phyloP scores from a whole-genome alignment of 164 flowering plant genomes.

The Magnolia officinalis region DNA sequence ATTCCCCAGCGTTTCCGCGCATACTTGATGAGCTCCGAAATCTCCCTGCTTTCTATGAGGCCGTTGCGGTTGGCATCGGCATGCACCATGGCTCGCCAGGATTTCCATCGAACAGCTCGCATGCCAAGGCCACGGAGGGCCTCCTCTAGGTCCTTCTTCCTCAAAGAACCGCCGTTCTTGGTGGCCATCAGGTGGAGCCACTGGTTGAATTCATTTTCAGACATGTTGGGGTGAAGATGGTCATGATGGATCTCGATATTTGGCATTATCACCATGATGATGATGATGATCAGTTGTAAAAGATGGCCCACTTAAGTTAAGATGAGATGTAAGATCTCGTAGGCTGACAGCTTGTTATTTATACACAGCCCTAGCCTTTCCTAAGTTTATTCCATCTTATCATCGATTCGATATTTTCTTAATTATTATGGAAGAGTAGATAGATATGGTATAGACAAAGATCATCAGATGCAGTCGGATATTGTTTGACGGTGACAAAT shows the following conservation, averaged over 20 bases:
- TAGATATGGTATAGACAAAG: too few species aligned
- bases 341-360: not conserved
- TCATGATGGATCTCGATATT: too few species aligned
- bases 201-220: not conserved
- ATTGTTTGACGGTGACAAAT: too few species aligned
- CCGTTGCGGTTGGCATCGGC: not conserved
- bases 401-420: not conserved
- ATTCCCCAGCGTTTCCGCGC: not conserved
- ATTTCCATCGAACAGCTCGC: not conserved
- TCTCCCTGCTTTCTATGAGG: not conserved
- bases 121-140: not conserved
- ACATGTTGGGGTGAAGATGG: not conserved
- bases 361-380: not conserved
- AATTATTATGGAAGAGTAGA: too few species aligned
- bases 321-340: not conserved
- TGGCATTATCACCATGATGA: not conserved
- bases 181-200: not conserved
- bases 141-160: not conserved
- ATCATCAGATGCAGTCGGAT: too few species aligned
- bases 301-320: not conserved
- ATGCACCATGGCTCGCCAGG: not conserved
- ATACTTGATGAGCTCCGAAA: not conserved
- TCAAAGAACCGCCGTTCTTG: not conserved
- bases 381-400: not conserved
- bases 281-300: not conserved